Conservation (phyloP, 1,139 yeast species). For the Diutina neorugosa region DNA sequence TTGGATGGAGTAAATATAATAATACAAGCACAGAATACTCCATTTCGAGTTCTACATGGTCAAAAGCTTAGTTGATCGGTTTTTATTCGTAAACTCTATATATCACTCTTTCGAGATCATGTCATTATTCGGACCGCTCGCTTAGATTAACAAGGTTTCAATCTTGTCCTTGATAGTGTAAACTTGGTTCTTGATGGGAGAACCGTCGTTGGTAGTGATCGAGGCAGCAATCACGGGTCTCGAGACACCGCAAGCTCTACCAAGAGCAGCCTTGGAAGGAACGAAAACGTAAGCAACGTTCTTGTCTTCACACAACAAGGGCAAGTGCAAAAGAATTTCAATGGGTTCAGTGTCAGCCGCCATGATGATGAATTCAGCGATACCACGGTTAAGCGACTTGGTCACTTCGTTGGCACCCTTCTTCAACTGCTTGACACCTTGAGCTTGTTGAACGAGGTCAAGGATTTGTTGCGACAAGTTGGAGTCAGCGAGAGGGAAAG, state of each 20-base stretch:
- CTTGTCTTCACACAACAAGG: slow-evolving; percentile 96
- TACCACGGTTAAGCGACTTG: slow-evolving; percentile 99
- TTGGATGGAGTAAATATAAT: no score
- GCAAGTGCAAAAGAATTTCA: slow-evolving; percentile 95
- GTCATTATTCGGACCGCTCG: not conserved
- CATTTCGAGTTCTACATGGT: not conserved
- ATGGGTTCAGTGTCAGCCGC: slow-evolving; percentile 99
- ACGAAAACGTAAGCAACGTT: slow-evolving; percentile 98
- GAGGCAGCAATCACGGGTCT: slow-evolving; percentile 99
- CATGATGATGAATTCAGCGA: slow-evolving; percentile 98
- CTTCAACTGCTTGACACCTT: slow-evolving; percentile 95
- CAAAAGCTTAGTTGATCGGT: not conserved
- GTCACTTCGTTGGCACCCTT: slow-evolving; percentile 99
- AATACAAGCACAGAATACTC: not conserved
- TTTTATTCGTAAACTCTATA: slow-evolving; percentile 3
- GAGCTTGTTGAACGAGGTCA: slow-evolving; percentile 96
- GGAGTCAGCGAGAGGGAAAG: slow-evolving; percentile 97
- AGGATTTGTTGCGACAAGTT: slow-evolving; percentile 92
- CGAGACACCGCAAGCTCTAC: slow-evolving; percentile 99
- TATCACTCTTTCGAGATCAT: slow-evolving; percentile 5
- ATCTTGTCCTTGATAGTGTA: slow-evolving; percentile 97
- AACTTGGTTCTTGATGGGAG: slow-evolving; percentile 94
- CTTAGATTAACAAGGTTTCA: slow-evolving; percentile 86
- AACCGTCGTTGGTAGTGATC: slow-evolving; percentile 96
- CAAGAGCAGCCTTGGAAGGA: slow-evolving; percentile 96